Base-by-base conservation (phyloP, 1,284 basidiomycete genomes). In the Neonothopanus nambi region DNA sequence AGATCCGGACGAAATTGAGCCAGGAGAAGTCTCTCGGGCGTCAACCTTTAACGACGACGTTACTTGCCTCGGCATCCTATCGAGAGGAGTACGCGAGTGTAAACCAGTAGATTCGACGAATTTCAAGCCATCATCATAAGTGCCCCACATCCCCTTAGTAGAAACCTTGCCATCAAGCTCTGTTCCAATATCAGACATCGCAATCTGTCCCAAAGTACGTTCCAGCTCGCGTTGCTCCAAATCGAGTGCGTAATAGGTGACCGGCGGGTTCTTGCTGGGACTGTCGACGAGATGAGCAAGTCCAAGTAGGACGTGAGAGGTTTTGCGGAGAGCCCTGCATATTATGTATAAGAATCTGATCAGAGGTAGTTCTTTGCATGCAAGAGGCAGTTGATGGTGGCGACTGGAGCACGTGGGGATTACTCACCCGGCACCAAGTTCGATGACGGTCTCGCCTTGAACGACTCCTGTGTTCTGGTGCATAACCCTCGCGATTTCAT, bases 241-340 rank as follows among this genome's bases (percentile, higher is more conserved):
- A 66, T 98, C 96, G 50, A 99, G 87, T 12, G 95, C 94, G 73
- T 92, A 95, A 71, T 97, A 98, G 1, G 86, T 90, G 64, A 91
- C 84, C 9, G 84, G 81, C 1, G 84, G 73, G 15, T 68, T 57
- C 1, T 67, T 48, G 6, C 64, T 65, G 3, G 61, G 57, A 15
- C 65, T 62, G 18, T 73, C 66, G 7, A 80, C 76, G 15, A 78
- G 66, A 59, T 73, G 70, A 40, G 91, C 82, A 36, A 98, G 77
- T 1, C 91, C 90, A 17, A 77, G 77, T 28, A 99, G 78, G 51
- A 99, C 79, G 67, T 91, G 87, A 4, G 91, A 93, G 1, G 95
- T 98, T 78, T 98, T 96, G 65, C 91, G 82, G 37, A 97, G 75
- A 12, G 93, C 82, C 24, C 93, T 95, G 67, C 35, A 41, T 12